phyloP scores from a whole-genome alignment of 2,329 filamentous ascomycete species.

The Ceratocystis albifundus region DNA sequence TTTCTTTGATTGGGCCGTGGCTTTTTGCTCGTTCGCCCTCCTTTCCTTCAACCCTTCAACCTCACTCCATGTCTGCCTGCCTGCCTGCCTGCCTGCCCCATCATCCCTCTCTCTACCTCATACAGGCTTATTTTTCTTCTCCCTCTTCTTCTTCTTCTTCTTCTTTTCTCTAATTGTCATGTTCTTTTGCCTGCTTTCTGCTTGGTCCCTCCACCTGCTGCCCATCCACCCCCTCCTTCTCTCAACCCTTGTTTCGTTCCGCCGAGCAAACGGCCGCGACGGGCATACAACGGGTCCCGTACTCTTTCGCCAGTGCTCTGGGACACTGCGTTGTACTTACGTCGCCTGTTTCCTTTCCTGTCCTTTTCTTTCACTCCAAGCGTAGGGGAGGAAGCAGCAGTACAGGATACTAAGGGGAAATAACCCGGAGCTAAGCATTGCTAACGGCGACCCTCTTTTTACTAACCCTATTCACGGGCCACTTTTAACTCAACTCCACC shows the following conservation, averaged over 20 bases:
- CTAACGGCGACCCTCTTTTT: too few relatives aligned
- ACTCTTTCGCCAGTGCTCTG: background rate
- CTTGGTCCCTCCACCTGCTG: background rate
- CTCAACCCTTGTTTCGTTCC: background rate
- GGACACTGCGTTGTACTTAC: background rate
- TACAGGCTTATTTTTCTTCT: background rate
- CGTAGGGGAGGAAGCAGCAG: background rate
- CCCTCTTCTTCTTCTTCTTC: too few relatives aligned
- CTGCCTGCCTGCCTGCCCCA: too few relatives aligned
- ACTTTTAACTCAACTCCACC: too few relatives aligned
- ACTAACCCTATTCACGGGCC: background rate
- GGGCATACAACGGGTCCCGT: background rate
- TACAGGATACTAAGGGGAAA: background rate
- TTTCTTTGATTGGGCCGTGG: background rate
- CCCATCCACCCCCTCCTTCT: background rate
- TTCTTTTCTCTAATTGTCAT: background rate
- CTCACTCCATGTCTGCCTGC: background rate
- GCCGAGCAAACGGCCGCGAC: constrained; percentile 5
- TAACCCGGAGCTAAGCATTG: background rate
- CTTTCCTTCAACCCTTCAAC: background rate
- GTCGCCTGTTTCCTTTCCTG: background rate
- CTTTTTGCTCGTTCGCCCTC: background rate
- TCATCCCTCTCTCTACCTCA: background rate
- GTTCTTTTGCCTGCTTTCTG: background rate
- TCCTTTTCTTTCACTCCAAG: background rate